A percentile compares a stretch with the other conserved stretches of the same genome.
Conservation (phyloP, 768 basidiomycete genomes). For the Russula olivacea region DNA sequence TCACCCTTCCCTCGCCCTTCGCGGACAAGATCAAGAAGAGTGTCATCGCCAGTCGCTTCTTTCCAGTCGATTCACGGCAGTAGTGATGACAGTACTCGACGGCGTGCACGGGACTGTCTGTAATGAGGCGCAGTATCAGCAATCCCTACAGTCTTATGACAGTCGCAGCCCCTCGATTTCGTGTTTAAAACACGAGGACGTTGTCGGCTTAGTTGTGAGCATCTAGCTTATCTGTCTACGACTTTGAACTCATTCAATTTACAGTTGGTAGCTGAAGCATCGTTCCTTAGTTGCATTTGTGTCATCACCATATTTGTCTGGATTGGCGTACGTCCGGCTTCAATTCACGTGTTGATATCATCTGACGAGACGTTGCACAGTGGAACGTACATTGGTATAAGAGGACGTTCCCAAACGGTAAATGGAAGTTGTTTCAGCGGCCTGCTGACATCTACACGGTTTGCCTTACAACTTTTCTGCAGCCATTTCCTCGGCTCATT, state of each 20-base stretch:
- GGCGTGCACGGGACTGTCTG: slow-evolving; percentile 17
- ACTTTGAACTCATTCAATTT: background rate
- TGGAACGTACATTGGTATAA: slow-evolving; percentile 15
- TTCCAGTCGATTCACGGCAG: background rate
- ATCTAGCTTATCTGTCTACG: background rate
- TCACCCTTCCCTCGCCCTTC: background rate
- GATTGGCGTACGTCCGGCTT: slow-evolving; percentile 13
- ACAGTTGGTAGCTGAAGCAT: slow-evolving; percentile 35
- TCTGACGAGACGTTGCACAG: slow-evolving; percentile 1
- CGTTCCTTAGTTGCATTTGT: slow-evolving; percentile 11
- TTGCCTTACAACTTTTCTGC: background rate
- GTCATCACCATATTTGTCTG: background rate
- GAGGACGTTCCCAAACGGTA: background rate
- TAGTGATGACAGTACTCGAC: background rate
- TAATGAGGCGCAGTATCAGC: background rate
- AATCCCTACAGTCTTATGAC: background rate
- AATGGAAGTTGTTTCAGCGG: slow-evolving; percentile 30
- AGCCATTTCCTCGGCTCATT: background rate
- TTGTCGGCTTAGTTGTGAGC: slow-evolving; percentile 35
- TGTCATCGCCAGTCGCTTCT: background rate
- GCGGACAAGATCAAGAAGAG: background rate
- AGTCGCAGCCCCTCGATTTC: background rate
- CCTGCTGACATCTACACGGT: slow-evolving; percentile 42
- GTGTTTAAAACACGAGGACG: slow-evolving; percentile 34
- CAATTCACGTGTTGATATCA: background rate